Evolutionary conservation across 2,329 filamentous ascomycete species (phyloP).

Genomic region (Botryotinia globosa): DNA sequence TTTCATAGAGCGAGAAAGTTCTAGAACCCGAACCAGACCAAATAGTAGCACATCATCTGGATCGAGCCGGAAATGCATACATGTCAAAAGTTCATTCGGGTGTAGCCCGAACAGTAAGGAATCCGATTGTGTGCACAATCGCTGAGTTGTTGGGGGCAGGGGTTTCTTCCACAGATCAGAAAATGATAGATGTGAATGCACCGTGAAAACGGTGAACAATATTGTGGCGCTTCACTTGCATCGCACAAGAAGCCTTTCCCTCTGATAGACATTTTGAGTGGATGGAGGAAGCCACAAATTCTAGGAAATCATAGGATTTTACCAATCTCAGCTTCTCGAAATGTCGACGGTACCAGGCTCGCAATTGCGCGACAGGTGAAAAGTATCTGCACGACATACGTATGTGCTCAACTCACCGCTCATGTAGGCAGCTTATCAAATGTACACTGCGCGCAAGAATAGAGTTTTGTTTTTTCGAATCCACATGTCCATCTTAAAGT

Average conservation of each 20-base stretch:
- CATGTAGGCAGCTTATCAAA: background rate
- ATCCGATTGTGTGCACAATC: background rate
- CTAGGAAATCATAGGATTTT: background rate
- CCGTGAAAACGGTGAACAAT: background rate
- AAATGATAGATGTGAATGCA: slow-evolving; percentile 5
- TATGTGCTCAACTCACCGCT: slow-evolving; percentile 4
- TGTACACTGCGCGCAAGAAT: background rate
- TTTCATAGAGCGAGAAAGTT: background rate
- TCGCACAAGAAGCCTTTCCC: background rate
- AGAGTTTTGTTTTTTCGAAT: background rate
- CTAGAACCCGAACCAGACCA: background rate
- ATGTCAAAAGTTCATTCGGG: background rate
- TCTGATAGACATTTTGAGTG: background rate
- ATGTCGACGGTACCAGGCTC: background rate
- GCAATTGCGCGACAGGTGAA: background rate
- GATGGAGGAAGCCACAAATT: background rate
- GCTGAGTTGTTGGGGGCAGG: background rate
- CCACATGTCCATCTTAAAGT: background rate
- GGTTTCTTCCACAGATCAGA: background rate
- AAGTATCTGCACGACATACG: background rate
- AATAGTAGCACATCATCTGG: background rate
- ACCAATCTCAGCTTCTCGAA: background rate
- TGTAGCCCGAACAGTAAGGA: background rate
- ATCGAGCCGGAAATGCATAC: background rate
- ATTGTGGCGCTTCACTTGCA: background rate